Percentiles rank a stretch among this genome's conserved stretches.
Conservation (phyloP, 176 grass and related monocot genomes). For the Ensete glaucum region DNA sequence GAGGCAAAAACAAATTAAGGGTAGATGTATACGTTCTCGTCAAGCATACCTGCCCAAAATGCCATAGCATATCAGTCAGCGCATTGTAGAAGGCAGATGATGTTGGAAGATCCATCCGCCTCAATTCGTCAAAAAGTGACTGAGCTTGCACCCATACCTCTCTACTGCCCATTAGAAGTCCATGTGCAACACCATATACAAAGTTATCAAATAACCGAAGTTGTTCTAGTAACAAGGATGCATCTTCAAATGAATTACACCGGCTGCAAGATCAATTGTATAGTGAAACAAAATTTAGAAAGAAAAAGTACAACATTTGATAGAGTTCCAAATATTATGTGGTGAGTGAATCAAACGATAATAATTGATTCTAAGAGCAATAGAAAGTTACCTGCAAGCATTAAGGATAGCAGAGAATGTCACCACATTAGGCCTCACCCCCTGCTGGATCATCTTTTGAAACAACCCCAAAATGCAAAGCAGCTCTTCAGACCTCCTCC, state of each 20-base stretch:
- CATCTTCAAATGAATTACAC: conserved; percentile 91
- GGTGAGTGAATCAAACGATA: too few relatives aligned
- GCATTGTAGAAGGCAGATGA: conserved; percentile 98
- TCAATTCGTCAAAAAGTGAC: conserved; percentile 73
- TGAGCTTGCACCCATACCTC: conserved; percentile 65
- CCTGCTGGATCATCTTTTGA: conserved; percentile 96
- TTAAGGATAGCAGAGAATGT: conserved; percentile 98
- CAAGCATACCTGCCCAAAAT: conserved; percentile 91
- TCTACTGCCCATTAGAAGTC: conserved; percentile 72
- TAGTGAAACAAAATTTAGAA: neutral
- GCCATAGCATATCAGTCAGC: conserved; percentile 97
- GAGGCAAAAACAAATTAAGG: neutral
- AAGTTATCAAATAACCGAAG: conserved; percentile 91
- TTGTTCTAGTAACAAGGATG: conserved; percentile 88
- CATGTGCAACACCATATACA: conserved; percentile 85
- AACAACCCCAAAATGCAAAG: conserved; percentile 96
- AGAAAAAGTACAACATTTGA: too few relatives aligned
- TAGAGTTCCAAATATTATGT: too few relatives aligned
- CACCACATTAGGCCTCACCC: conserved; percentile 88
- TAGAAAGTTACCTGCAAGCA: conserved; percentile 76
- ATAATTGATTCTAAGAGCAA: neutral
- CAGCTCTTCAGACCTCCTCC: conserved; percentile 71
- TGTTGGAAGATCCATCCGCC: conserved; percentile 74
- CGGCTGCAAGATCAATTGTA: conserved; percentile 41
- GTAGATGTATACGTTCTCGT: neutral